Evolutionary conservation across 495 filamentous ascomycete species (phyloP), one percentile per base, ranked within the genome.

Genomic region (Amphirosellinia nigrospora): DNA sequence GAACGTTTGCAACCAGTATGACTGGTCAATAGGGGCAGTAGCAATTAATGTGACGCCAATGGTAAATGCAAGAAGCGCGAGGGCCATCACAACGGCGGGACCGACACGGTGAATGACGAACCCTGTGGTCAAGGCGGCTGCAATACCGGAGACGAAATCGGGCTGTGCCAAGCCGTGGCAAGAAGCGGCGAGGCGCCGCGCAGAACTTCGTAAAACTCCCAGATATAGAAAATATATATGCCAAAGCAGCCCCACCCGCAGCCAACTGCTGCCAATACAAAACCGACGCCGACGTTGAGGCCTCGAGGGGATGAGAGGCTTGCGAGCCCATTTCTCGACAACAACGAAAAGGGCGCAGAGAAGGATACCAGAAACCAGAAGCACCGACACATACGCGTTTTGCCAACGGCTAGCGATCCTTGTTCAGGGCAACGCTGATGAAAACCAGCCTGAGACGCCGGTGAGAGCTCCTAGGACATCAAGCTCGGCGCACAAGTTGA

Each of bases 341-440:
- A 79, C 80, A 36, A 80, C 75, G 74, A 93, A 93, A 8, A 78
- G 36, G 1, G 69, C 79, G 30, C 90, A 75, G 21, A 86, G 71
- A 4, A 89, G 23, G 50, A 88, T 68, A 4, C 89, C 88, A 26
- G 86, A 46, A 34, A 87, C 81, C 16, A 93, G 78, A 28, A 88
- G 77, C 4, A 80, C 74, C 58, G 87, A 87, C 41, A 80, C 80
- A 66, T 90, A 88, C 0, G 86, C 81, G n/a, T 77, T 75, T 28
- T 66, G 34, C 90, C 89, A 93, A 13, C 86, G 4, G 86, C 85
- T 9, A 86, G 71, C 0, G 88, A 81, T 1, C 81, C 89, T 74
- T 91, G 89, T 91, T 92, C 85, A 83, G 86, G 2, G 87, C 82
- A 61, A 90, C 82, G 70, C 89, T 89, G 79, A 89, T 77, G 19